These are phyloP conservation scores for Xerocomellus chrysenteron DNA, from an alignment of 768 basidiomycete genomes.

Conservation along the genomic window DNA sequence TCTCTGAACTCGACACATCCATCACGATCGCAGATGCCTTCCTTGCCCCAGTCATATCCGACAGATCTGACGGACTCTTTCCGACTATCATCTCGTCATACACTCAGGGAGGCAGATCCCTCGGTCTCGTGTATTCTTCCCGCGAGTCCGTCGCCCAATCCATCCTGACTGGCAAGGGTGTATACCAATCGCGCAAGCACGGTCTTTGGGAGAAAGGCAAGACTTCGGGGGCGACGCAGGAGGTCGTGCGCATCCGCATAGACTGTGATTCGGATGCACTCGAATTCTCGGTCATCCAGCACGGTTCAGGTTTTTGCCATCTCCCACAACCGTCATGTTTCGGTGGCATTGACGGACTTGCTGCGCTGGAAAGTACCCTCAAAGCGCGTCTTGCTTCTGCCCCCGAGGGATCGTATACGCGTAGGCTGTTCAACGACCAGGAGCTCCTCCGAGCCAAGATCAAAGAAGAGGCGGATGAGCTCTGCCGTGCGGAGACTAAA, in stretches of 20 bases:
- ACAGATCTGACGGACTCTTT: constrained; percentile 89
- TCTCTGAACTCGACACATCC: constrained; percentile 58
- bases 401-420: constrained; percentile 91
- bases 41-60: constrained; percentile 76
- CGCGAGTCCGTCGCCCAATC: constrained; percentile 80
- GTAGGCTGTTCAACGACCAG: constrained; percentile 77
- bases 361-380: constrained; percentile 79
- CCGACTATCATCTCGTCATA: constrained; percentile 85
- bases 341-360: constrained; percentile 73
- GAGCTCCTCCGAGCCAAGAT: constrained; percentile 89
- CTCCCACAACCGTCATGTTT: constrained; percentile 87
- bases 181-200: constrained; percentile 95
- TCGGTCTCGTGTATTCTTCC: constrained; percentile 97
- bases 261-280: constrained; percentile 95
- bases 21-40: constrained; percentile 84
- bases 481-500: constrained; percentile 77
- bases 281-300: constrained; percentile 87
- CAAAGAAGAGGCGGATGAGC: constrained; percentile 97
- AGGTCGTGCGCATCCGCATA: constrained; percentile 73
- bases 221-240: constrained; percentile 91
- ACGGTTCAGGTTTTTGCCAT: constrained; percentile 93
- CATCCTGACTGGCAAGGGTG: constrained; percentile 84
- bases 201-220: constrained; percentile 97
- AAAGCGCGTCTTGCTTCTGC: constrained; percentile 68
- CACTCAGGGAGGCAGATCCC: constrained; percentile 62